Evolutionary conservation across 2,329 filamentous ascomycete genomes (phyloP).

Genomic region (Macrophomina tecta): DNA sequence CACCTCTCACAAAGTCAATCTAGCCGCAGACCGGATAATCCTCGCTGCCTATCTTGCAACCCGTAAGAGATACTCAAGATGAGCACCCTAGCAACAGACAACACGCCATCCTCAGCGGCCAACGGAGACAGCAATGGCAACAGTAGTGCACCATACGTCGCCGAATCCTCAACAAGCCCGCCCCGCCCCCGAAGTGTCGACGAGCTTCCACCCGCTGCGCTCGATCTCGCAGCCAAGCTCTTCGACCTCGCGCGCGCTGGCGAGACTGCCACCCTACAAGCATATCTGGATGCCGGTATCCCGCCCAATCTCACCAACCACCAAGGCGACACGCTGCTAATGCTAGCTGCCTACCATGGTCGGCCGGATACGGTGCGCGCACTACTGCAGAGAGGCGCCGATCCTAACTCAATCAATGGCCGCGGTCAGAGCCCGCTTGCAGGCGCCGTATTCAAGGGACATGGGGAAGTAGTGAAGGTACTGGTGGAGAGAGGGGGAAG

Average conservation of each 20-base stretch:
- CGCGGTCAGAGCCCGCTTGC: slow-evolving; percentile 72
- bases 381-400: slow-evolving; percentile 67
- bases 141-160: neutral
- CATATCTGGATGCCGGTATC: slow-evolving; percentile 69
- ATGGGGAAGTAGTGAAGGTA: slow-evolving; percentile 66
- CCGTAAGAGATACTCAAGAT: slow-evolving; percentile 1
- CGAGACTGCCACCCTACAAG: slow-evolving; percentile 62
- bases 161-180: neutral
- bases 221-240: slow-evolving; percentile 69
- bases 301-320: slow-evolving; percentile 75
- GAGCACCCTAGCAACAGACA: slow-evolving; percentile 25
- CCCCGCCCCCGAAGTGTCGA: slow-evolving; percentile 28
- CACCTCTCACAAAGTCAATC: neutral
- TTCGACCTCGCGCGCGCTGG: slow-evolving; percentile 71
- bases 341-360: slow-evolving; percentile 75
- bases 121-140: slow-evolving; percentile 2
- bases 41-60: neutral
- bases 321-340: slow-evolving; percentile 75
- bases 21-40: neutral
- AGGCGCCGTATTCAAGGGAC: slow-evolving; percentile 75
- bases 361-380: slow-evolving; percentile 66
- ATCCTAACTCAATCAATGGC: slow-evolving; percentile 72
- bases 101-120: neutral
- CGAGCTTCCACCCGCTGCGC: slow-evolving; percentile 65
- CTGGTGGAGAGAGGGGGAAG: slow-evolving; percentile 53